Conservation (phyloP, 495 filamentous ascomycete species). For the Talaromyces nanjingensis region DNA sequence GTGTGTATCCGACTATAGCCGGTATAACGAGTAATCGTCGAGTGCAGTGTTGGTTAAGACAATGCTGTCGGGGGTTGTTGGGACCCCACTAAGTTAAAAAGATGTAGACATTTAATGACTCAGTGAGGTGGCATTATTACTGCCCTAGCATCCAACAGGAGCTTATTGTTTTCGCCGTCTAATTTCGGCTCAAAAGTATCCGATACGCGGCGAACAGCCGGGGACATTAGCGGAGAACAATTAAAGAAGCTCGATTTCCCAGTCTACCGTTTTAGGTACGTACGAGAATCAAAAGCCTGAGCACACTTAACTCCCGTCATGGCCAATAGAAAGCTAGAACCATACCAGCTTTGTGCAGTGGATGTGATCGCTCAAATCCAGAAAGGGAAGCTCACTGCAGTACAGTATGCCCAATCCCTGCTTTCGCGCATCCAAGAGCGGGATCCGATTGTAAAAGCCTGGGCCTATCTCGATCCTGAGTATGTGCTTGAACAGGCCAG, state of each 20-base stretch:
- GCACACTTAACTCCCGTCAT: not conserved
- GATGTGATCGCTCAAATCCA: not conserved
- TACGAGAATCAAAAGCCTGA: not conserved
- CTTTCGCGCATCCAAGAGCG: constrained; percentile 40
- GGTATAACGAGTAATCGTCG: not conserved
- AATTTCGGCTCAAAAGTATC: not conserved
- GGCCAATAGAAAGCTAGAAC: not conserved
- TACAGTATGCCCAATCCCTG: constrained; percentile 46
- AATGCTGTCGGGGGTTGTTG: not conserved
- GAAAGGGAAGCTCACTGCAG: constrained; percentile 29
- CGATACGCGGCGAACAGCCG: not conserved
- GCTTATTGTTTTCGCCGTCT: not conserved
- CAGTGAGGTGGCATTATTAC: no score
- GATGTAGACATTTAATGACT: no score
- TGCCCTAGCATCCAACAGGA: no score
- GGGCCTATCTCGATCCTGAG: constrained; percentile 43
- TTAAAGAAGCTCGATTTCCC: not conserved
- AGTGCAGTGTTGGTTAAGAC: not conserved
- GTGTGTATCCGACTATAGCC: not conserved
- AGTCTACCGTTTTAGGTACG: not conserved
- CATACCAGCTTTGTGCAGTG: not conserved
- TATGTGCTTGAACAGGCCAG: constrained; percentile 42
- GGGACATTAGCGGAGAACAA: not conserved
- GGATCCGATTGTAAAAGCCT: constrained; percentile 44
- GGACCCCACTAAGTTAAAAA: not conserved